phyloP scores from a whole-genome alignment of 176 grass and related monocot genomes.

The Coix lacrymajobi region DNA sequence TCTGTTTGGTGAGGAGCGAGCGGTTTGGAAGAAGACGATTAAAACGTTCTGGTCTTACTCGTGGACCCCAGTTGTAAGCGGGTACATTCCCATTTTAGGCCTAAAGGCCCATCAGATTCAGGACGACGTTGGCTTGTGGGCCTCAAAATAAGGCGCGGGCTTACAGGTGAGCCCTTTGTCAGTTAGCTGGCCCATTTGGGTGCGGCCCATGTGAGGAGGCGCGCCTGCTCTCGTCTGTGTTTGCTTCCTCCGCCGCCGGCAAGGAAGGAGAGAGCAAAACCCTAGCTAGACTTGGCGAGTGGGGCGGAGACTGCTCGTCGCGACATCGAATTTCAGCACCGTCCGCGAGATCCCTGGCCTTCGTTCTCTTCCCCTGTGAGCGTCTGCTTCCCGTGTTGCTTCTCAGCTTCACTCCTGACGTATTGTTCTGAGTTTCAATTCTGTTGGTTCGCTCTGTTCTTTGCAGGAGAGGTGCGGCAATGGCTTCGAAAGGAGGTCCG shows the following conservation, averaged over 20 bases:
- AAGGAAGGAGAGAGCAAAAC: constrained; percentile 9
- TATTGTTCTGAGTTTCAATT: not conserved
- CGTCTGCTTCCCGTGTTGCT: no score
- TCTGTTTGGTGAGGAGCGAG: not conserved
- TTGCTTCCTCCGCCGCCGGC: not conserved
- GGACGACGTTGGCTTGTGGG: not conserved
- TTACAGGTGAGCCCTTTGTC: not conserved
- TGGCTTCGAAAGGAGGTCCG: constrained; percentile 41
- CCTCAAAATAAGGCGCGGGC: not conserved
- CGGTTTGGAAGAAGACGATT: constrained; percentile 8
- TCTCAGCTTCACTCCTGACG: not conserved
- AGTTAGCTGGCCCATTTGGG: not conserved
- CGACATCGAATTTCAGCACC: not conserved
- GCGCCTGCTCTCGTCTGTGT: not conserved
- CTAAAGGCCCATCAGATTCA: not conserved
- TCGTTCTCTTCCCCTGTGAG: not conserved
- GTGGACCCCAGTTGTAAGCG: not conserved
- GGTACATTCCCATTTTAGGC: not conserved
- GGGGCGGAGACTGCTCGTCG: not conserved
- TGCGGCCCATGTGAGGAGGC: constrained; percentile 7
- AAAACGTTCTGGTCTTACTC: not conserved
- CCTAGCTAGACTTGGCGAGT: constrained; percentile 18
- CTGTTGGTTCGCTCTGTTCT: not conserved
- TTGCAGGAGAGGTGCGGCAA: constrained; percentile 34
- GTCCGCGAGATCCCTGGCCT: not conserved